Evolutionary conservation across 208 protist genomes (phyloP).

Genomic region (Entamoeba nuttalli): DNA sequence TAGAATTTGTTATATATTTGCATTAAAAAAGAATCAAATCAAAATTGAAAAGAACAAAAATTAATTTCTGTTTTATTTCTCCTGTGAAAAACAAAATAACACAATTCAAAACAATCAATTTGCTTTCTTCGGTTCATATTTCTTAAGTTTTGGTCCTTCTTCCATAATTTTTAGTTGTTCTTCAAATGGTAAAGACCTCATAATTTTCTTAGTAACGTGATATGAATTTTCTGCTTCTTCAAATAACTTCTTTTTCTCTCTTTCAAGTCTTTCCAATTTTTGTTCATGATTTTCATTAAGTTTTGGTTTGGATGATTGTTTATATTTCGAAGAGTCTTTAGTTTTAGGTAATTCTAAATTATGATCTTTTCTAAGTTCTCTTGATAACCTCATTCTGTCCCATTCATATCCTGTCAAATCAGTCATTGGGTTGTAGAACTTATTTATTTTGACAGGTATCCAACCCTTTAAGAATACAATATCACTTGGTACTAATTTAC

Average conservation of each 20-base stretch:
- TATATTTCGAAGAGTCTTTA: background rate
- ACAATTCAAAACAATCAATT: too few species aligned
- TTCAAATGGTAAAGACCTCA: background rate
- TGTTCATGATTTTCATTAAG: background rate
- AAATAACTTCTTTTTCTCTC: background rate
- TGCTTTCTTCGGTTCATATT: too few species aligned
- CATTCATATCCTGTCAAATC: background rate
- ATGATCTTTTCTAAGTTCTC: background rate
- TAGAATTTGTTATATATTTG: too few species aligned
- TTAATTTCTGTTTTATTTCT: too few species aligned
- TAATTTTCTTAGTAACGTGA: background rate
- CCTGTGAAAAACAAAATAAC: too few species aligned
- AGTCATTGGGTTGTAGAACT: constrained; percentile 76
- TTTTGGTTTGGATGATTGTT: background rate
- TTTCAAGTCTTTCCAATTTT: background rate
- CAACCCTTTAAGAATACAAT: constrained; percentile 95
- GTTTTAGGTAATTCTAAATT: background rate
- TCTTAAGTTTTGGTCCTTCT: background rate
- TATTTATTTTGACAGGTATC: constrained; percentile 71
- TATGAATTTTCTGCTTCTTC: background rate
- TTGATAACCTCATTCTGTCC: background rate
- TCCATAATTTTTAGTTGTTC: background rate
- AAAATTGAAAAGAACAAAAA: too few species aligned
- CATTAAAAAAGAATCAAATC: too few species aligned
- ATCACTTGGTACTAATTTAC: constrained; percentile 87